Conservation (phyloP, 306 rosid species). For the Hippophae rhamnoides region DNA sequence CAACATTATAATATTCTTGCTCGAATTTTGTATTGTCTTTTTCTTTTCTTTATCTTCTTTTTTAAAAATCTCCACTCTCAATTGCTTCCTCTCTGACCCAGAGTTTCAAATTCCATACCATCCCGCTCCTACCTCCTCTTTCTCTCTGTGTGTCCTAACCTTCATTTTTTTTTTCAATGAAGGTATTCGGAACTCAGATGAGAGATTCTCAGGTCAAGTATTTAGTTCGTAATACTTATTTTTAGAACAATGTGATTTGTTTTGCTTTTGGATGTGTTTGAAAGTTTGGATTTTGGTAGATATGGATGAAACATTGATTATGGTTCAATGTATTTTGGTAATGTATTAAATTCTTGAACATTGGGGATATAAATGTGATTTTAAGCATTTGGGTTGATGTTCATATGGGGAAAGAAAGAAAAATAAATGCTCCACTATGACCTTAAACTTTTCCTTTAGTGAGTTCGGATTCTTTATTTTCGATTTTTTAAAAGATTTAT, state of each 20-base stretch:
- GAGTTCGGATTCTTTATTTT: not conserved
- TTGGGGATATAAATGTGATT: not conserved
- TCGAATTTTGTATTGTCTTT: no score
- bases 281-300: not conserved
- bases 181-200: constrained; percentile 26
- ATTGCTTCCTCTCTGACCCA: no score
- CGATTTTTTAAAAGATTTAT: not conserved
- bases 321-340: constrained; percentile 16
- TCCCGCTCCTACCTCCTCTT: constrained; percentile 14
- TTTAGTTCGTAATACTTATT: not conserved
- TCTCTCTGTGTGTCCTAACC: not conserved
- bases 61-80: not conserved
- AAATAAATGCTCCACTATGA: not conserved
- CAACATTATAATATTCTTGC: no score
- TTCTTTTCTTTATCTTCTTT: not conserved
- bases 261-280: not conserved
- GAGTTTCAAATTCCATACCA: constrained; percentile 9
- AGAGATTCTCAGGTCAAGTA: constrained; percentile 49
- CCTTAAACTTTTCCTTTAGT: not conserved
- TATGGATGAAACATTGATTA: constrained; percentile 3
- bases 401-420: not conserved
- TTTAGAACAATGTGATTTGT: not conserved
- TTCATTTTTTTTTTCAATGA: constrained; percentile 12
- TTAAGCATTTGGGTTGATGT: not conserved
- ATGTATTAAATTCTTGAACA: not conserved